Conservation (phyloP, 2,329 filamentous ascomycete genomes). For the Diatrype stigma region DNA sequence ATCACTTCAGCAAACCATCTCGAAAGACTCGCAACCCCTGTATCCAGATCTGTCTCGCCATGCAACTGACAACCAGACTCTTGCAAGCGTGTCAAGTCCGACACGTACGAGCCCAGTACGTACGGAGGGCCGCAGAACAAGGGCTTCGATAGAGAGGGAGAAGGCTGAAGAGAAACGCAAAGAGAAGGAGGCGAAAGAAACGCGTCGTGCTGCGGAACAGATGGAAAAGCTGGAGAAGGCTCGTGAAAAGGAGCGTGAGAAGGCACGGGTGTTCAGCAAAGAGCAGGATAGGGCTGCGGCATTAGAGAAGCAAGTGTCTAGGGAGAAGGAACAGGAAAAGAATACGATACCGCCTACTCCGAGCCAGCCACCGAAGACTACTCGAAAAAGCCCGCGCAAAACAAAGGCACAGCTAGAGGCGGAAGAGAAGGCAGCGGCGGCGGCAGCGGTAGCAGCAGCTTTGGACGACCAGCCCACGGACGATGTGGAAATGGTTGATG, state of each 20-base stretch:
- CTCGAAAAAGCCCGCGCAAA: conserved; percentile 51
- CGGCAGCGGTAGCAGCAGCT: conserved; percentile 12
- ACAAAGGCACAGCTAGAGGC: conserved; percentile 29
- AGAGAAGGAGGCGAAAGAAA: conserved; percentile 57
- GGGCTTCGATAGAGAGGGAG: conserved; percentile 58
- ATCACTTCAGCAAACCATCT: conserved; percentile 32
- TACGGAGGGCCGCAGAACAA: conserved; percentile 43
- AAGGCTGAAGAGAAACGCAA: conserved; percentile 59
- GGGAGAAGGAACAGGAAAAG: conserved; percentile 50
- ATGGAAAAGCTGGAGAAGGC: conserved; percentile 62
- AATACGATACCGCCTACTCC: conserved; percentile 27
- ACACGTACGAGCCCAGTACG: conserved; percentile 42
- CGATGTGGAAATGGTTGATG: conserved; percentile 55
- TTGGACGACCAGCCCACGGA: conserved; percentile 31
- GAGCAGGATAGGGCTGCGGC: conserved; percentile 51
- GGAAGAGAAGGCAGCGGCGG: conserved; percentile 26
- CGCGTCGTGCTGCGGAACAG: conserved; percentile 56
- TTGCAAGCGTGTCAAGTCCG: conserved; percentile 37
- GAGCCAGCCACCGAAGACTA: conserved; percentile 40
- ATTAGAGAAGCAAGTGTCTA: conserved; percentile 49
- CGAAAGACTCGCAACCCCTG: conserved; percentile 30
- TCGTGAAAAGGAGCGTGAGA: conserved; percentile 66
- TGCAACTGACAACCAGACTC: conserved; percentile 24
- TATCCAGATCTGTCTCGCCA: conserved; percentile 46
- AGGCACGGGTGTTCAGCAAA: conserved; percentile 55